Base-by-base conservation (phyloP, 2,329 filamentous ascomycete genomes). In the Dichotomopilus funicola region DNA sequence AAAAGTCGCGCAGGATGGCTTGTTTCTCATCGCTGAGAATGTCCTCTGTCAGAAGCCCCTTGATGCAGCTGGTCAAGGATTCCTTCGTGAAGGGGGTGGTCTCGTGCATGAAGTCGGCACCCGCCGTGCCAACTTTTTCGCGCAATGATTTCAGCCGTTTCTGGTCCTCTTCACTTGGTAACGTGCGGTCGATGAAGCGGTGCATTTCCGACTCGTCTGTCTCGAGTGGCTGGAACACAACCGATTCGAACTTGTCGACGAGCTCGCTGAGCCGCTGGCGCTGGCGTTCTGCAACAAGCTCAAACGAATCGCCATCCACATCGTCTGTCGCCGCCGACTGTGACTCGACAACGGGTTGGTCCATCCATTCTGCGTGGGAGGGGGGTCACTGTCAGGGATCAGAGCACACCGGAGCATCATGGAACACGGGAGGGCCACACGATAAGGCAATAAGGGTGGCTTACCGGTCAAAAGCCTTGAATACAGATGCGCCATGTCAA, bases 11-110 rank as follows among this genome's bases (percentile, higher is more conserved):
- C 31, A 75, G 62, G 6, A 70, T 68, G 27, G 66, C 66, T 42
- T 71, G 68, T 59, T 75, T 75, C 49, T 72, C 72, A 40, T 75
- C 72, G 40, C 70, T 72, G 19, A 75, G 67, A 40, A 74, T 66
- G 47, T 75, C 71, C 50, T 72, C 70, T 6, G 67, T 68, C 37
- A 74, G 56, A 5, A 75, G 65, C 5, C 72, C 72, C 34, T 66
- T 66, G 56, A 75, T 71, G 48, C 67, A 70, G 58, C 64, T 65
- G 2, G 62, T 64, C 38, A 75, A 60, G 0, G 64, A 64, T 1
- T 54, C 40, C 31, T 63, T 43, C 45, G 66, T 58, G 49, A 75
- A 74, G 1, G 70, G 71, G 37, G 61, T 59, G 1, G 62, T 52
- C 27, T 64, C 51, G 11, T 35, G 12, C 43, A 68, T 58, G 33